phyloP scores from a whole-genome alignment of 441 rosid species.

The Gossypium lobatum region DNA sequence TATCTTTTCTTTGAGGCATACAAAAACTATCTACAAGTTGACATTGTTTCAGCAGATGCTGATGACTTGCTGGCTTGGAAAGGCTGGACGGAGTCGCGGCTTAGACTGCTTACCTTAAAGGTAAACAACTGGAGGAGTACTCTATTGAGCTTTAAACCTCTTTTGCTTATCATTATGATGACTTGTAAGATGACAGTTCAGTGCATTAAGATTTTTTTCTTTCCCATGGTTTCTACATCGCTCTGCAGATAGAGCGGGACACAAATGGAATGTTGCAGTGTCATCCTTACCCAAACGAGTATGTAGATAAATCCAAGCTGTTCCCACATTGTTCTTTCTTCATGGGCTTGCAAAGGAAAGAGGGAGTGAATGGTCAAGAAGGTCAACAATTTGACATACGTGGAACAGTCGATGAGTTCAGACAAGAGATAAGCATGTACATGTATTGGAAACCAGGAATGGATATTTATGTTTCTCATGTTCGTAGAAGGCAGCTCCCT shows the following conservation, averaged over 20 bases:
- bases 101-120: conserved; percentile 64
- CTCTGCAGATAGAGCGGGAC: conserved; percentile 62
- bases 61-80: conserved; percentile 66
- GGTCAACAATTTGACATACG: conserved; percentile 74
- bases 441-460: conserved; percentile 69
- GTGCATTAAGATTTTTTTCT: not conserved
- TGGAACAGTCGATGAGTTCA: conserved; percentile 58
- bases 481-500: conserved; percentile 61
- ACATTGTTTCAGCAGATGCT: conserved; percentile 48
- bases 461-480: conserved; percentile 65
- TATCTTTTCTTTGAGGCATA: conserved; percentile 65
- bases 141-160: conserved; percentile 7
- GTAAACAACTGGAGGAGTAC: conserved; percentile 19
- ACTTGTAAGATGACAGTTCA: not conserved
- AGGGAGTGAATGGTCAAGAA: conserved; percentile 30
- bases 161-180: not conserved
- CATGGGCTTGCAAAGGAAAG: not conserved
- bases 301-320: not conserved
- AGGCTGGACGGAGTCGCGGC: conserved; percentile 79
- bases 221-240: conserved; percentile 3
- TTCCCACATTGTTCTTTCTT: not conserved
- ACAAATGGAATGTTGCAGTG: conserved; percentile 60
- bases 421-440: conserved; percentile 48
- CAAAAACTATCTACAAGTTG: conserved; percentile 72
- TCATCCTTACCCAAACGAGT: not conserved